These are phyloP conservation scores for Pulveroboletus frians DNA, from an alignment of 768 basidiomycete species.

Conservation along the genomic window DNA sequence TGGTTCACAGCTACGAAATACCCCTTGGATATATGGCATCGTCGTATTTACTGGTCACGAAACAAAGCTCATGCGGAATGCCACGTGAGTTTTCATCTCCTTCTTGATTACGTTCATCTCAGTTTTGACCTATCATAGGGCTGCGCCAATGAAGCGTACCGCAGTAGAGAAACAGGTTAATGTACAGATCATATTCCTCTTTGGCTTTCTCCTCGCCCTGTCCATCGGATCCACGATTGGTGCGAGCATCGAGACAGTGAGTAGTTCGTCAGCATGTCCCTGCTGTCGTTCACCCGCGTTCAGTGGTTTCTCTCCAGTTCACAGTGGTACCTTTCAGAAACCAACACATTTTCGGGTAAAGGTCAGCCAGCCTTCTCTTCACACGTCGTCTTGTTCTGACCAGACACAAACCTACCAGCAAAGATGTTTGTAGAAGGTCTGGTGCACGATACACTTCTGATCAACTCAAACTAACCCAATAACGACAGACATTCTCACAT, in stretches of 20 bases:
- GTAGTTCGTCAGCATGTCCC: constrained; percentile 16
- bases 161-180: constrained; percentile 96
- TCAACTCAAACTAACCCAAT: constrained; percentile 6
- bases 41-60: constrained; percentile 96
- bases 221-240: constrained; percentile 92
- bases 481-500: constrained; percentile 83
- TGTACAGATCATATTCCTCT: constrained; percentile 91
- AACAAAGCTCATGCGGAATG: constrained; percentile 97
- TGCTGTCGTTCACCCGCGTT: constrained; percentile 2
- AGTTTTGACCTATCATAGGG: constrained; percentile 39
- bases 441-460: constrained; percentile 1
- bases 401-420: constrained; percentile 36
- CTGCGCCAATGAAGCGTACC: constrained; percentile 94
- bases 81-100: constrained; percentile 63
- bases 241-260: constrained; percentile 74
- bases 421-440: constrained; percentile 81
- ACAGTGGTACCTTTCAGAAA: constrained; percentile 87
- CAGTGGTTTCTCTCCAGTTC: constrained; percentile 82
- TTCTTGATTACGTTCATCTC: neutral
- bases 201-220: constrained; percentile 78
- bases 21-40: constrained; percentile 92
- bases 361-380: constrained; percentile 38
- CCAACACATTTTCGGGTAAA: constrained; percentile 53
- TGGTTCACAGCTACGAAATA: constrained; percentile 94
- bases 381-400: neutral